phyloP scores from a whole-genome alignment of 208 protist species.

The Leishmania gerbilli region DNA sequence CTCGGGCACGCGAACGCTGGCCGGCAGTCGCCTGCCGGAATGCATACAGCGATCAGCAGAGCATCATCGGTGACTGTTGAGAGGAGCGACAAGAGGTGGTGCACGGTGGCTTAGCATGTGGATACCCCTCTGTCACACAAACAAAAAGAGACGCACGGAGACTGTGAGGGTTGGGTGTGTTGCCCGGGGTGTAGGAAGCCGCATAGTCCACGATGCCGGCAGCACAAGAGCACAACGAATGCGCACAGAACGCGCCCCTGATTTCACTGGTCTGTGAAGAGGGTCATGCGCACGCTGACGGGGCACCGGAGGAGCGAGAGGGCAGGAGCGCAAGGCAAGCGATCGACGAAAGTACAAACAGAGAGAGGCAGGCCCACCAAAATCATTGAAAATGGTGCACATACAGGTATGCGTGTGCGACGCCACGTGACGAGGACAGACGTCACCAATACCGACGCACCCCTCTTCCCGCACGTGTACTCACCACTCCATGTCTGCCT shows the following conservation, averaged over 20 bases:
- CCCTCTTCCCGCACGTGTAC: neutral
- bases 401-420: neutral
- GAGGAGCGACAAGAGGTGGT: neutral
- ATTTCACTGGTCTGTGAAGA: neutral
- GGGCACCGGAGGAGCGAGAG: neutral
- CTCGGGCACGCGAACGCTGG: conserved; percentile 1
- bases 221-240: neutral
- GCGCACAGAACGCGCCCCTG: neutral
- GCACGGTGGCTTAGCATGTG: neutral
- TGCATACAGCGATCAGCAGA: neutral
- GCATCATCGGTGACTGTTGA: neutral
- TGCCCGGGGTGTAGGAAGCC: neutral
- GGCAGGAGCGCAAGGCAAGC: neutral
- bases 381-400: neutral
- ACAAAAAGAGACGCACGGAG: neutral
- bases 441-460: neutral
- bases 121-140: neutral
- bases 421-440: neutral
- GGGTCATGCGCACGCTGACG: neutral
- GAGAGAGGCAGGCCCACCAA: neutral
- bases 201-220: too few relatives aligned
- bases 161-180: neutral
- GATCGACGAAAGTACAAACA: neutral
- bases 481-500: neutral
- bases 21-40: neutral